Base-by-base conservation (phyloP, 2,329 filamentous ascomycete genomes). In the Cladosporium colombiae region DNA sequence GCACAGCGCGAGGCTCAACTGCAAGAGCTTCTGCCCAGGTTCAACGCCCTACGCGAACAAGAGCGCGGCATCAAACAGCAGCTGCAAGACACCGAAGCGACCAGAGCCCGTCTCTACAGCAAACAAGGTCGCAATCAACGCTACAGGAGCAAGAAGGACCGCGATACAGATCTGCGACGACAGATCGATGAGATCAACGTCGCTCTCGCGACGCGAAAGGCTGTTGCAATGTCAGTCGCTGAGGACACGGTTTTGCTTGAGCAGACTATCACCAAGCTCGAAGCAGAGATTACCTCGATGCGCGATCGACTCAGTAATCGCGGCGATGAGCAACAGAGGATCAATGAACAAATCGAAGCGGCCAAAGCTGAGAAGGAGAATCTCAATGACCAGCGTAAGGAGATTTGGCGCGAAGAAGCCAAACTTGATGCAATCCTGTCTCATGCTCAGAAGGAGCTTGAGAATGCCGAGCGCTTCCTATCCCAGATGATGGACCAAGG, bases 121-220 rank as follows among this genome's bases (percentile, higher is more conserved):
- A 99, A 99, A 78, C 94, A 99, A 79, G 92, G 90, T 52, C 89
- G 94, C 55, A 93, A 91, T 70, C 90, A 91, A 21, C 90, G 92
- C 68, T 99, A 97, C 78, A 90, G 86, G 74, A 96, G 88, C 77
- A 97, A 97, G 81, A 86, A 87, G 10, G 92, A 98, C 75, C 89
- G 96, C 52, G 94, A 99, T 77, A 86, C 87, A 40, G 97, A 88
- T 83, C 82, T 99, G 59, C 88, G 87, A 67, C 85, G 87, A 68
- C 91, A 97, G 78, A 91, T 98, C 65, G 84, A 91, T 53, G 91
- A 96, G 40, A 86, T 93, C 63, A 90, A 92, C 70, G 82, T 87
- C 40, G 90, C 91, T 5, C 82, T 97, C 33, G 89, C 89, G 40
- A 89, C 88, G 18, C 90, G 96, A 71, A 95, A 93, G 75, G 91